These are phyloP conservation scores for Nicotiana paniculata DNA, from an alignment of 257 asterid genomes.

Conservation along the genomic window DNA sequence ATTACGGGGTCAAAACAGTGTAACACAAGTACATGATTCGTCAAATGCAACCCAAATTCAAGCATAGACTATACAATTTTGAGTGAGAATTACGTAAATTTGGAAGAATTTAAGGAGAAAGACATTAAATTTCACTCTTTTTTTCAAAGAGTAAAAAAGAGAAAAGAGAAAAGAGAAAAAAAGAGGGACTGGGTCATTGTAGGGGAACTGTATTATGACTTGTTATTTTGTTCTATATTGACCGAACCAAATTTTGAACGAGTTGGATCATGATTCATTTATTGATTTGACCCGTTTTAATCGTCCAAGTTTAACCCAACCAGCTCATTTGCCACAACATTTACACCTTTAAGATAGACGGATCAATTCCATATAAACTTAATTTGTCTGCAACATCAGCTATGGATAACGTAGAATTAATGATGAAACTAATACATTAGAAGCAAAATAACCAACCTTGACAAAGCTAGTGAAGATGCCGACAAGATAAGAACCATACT, in stretches of 20 bases:
- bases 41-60: too few species aligned
- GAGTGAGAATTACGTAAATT: not conserved
- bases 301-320: not conserved
- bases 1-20: too few species aligned
- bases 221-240: not conserved
- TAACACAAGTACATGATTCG: too few species aligned
- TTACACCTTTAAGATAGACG: not conserved
- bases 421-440: not conserved
- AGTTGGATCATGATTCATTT: not conserved
- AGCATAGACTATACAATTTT: not conserved
- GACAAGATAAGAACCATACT: constrained; percentile 62
- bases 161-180: too few species aligned
- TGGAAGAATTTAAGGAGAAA: not conserved
- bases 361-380: not conserved
- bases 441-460: constrained; percentile 31
- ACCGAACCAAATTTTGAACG: not conserved
- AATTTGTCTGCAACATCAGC: not conserved
- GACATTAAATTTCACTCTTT: too few species aligned
- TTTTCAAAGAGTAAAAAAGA: too few species aligned
- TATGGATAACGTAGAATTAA: not conserved
- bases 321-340: too few species aligned
- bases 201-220: not conserved
- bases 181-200: not conserved
- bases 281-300: not conserved
- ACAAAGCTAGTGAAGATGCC: constrained; percentile 49